Conservation (phyloP, 108 stramenopile species). For the Nitzschia sp. region DNA sequence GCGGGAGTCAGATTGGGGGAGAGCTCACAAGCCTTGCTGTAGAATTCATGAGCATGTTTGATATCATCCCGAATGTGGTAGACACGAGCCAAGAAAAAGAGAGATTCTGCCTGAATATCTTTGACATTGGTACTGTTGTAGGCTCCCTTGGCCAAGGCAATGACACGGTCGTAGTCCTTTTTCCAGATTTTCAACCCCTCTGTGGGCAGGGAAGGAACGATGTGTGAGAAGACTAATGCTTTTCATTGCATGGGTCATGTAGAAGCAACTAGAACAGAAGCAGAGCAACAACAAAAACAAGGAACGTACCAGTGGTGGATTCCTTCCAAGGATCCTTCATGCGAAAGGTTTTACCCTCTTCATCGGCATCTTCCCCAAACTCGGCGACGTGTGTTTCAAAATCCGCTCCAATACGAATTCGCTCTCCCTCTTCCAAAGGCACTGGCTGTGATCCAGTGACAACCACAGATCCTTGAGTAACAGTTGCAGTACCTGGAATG, state of each 20-base stretch:
- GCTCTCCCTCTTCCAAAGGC: constrained; percentile 74
- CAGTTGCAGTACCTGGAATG: constrained; percentile 61
- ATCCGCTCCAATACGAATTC: constrained; percentile 83
- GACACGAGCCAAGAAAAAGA: constrained; percentile 86
- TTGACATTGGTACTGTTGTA: constrained; percentile 73
- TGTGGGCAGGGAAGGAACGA: not conserved
- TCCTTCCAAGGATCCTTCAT: constrained; percentile 78
- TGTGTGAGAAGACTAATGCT: too few species aligned
- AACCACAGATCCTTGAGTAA: constrained; percentile 52
- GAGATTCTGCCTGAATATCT: constrained; percentile 88
- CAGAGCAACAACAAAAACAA: not conserved
- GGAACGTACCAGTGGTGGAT: constrained; percentile 47
- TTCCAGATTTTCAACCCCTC: constrained; percentile 79
- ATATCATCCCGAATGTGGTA: constrained; percentile 77
- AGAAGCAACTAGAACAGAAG: too few species aligned
- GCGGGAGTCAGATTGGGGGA: constrained; percentile 74
- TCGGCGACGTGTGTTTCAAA: constrained; percentile 70
- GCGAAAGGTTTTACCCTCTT: constrained; percentile 40
- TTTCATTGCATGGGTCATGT: too few species aligned
- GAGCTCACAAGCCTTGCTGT: constrained; percentile 72
- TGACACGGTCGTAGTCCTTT: constrained; percentile 90
- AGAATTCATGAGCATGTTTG: constrained; percentile 75
- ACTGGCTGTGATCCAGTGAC: constrained; percentile 51
- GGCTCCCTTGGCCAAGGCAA: constrained; percentile 84
- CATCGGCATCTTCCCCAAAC: constrained; percentile 44